phyloP scores from a whole-genome alignment of 768 basidiomycete species.

The Mycena albidolilacea region DNA sequence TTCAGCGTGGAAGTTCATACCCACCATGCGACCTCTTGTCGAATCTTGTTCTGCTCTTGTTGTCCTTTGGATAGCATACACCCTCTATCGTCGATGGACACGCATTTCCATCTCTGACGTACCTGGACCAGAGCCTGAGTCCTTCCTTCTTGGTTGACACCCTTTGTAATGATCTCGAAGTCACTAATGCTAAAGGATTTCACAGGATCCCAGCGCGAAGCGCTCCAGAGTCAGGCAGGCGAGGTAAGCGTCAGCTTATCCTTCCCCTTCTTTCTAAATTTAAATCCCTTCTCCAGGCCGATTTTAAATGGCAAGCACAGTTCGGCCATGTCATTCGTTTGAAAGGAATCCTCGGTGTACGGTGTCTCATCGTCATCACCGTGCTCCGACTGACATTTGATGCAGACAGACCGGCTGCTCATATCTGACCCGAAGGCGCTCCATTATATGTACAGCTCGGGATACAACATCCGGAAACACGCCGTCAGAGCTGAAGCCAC shows the following conservation, averaged over 20 bases:
- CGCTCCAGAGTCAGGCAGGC: constrained; percentile 67
- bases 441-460: constrained; percentile 57
- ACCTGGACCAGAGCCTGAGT: constrained; percentile 64
- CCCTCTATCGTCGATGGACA: constrained; percentile 51
- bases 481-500: constrained; percentile 65
- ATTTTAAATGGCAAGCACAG: constrained; percentile 60
- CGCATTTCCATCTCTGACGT: constrained; percentile 61
- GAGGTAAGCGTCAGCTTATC: constrained; percentile 30
- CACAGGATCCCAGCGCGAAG: constrained; percentile 64
- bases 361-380: neutral
- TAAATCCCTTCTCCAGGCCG: constrained; percentile 52
- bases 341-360: constrained; percentile 50
- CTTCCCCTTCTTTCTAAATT: neutral
- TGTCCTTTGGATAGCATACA: constrained; percentile 36
- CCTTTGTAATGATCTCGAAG: neutral
- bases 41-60: constrained; percentile 2
- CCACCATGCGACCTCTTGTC: constrained; percentile 5
- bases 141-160: constrained; percentile 62
- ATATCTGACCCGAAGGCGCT: constrained; percentile 72
- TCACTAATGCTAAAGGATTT: neutral
- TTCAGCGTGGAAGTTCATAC: constrained; percentile 1
- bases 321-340: constrained; percentile 58
- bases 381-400: neutral
- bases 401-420: constrained; percentile 66
- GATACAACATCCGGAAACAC: constrained; percentile 70